Base-by-base conservation (phyloP, 2,329 filamentous ascomycete species). In the Mariannaea sp. region DNA sequence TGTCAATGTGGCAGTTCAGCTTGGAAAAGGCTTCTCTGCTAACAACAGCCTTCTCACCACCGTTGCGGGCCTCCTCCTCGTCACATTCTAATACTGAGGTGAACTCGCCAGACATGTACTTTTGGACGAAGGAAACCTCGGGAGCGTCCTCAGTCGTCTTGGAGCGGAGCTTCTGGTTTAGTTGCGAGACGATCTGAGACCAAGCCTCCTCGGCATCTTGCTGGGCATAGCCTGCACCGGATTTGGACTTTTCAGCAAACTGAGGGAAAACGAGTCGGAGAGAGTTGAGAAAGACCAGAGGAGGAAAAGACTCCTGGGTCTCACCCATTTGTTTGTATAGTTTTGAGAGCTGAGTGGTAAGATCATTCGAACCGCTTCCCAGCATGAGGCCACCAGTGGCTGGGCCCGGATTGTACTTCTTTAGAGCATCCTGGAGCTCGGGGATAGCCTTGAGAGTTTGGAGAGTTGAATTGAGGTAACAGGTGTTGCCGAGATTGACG, bases 171-270 rank as follows among this genome's bases (percentile, higher is more conserved):
- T 90, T 93, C 66, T 89, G 83, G 57, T 88, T 85, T 30, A 99
- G 76, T 67, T 93, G 89, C 38, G 88, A 85, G 5, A 99, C 77
- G 57, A 99, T 95, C 70, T 97, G 93, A 16, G 93, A 94, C 92
- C 93, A 99, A 40, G 93, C 94, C 73, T 99, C 94, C 73, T 99
- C 94, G 1, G 94, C 94, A 76, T 99, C 94, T 74, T 99, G 94
- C 74, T 99, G 94, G n/a, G 94, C 92, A 68, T 88, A 97, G 6
- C 90, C 92, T 53, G 87, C 80, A 17, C 90, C 89, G 26, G 87
- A 87, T 70, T 90, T 92, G 49, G 91, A 85, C 67, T 85, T 88
- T 75, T 99, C 92, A 9, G 91, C 92, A 69, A 99, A 99, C 69
- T 97, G 94, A 8, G 94, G 94, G 68, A 90, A 97, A 1, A 86